Percentiles rank a stretch among this genome's conserved stretches.
Conservation (phyloP, 2,329 filamentous ascomycete species). For the Fusarium keratoplasticum region DNA sequence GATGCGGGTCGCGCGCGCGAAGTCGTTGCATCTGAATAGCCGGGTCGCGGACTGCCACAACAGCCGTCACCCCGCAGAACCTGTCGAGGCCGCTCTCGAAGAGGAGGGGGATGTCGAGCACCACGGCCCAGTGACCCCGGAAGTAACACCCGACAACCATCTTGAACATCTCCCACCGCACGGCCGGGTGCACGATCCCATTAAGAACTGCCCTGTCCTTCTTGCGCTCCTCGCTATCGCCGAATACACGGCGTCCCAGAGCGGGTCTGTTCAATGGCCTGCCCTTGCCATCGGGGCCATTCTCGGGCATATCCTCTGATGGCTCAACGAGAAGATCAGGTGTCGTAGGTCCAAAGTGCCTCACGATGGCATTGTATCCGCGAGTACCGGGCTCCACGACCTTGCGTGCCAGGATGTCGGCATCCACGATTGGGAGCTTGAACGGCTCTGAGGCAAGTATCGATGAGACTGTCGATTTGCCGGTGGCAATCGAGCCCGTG, state of each 20-base stretch:
- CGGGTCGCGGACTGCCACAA: constrained; percentile 86
- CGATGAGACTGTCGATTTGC: constrained; percentile 94
- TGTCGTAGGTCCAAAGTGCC: constrained; percentile 83
- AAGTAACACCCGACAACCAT: constrained; percentile 79
- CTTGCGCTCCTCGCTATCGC: constrained; percentile 75
- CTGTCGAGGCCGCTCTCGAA: constrained; percentile 90
- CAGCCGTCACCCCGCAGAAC: constrained; percentile 85
- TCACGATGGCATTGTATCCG: constrained; percentile 85
- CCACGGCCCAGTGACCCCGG: constrained; percentile 84
- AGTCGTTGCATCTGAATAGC: constrained; percentile 85
- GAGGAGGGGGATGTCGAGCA: constrained; percentile 90
- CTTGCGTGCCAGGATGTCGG: constrained; percentile 89
- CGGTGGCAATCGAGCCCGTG: constrained; percentile 96
- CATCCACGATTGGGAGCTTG: constrained; percentile 91
- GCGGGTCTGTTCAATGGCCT: constrained; percentile 86
- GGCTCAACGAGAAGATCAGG: constrained; percentile 82
- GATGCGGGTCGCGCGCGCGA: constrained; percentile 78
- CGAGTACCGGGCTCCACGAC: constrained; percentile 93
- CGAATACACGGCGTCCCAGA: constrained; percentile 88
- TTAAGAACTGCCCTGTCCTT: constrained; percentile 84
- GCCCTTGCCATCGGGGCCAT: constrained; percentile 70
- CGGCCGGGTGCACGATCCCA: constrained; percentile 91
- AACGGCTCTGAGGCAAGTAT: constrained; percentile 85
- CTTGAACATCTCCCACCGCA: constrained; percentile 84
- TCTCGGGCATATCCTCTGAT: constrained; percentile 62